A percentile compares a stretch with the other conserved stretches of the same genome.
These are phyloP conservation scores for Gossypium rotundifolium DNA, from an alignment of 345 rosid species.

Conservation along the genomic window DNA sequence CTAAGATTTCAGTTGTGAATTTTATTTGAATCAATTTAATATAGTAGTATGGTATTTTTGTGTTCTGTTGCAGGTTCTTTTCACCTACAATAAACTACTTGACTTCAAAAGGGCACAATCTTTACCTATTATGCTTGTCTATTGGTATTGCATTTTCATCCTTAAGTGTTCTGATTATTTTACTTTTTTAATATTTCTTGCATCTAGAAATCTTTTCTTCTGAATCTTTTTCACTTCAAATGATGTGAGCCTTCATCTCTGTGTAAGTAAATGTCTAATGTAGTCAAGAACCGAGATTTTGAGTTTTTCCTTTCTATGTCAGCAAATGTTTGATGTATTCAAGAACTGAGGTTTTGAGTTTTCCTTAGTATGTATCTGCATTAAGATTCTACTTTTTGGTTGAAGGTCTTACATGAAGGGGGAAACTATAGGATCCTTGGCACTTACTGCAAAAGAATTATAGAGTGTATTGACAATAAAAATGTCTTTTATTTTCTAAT, in stretches of 20 bases:
- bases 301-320: background rate
- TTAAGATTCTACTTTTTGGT: background rate
- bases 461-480: background rate
- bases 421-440: background rate
- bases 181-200: background rate
- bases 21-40: background rate
- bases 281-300: background rate
- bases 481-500: background rate
- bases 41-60: background rate
- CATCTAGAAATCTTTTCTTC: background rate
- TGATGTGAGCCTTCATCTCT: background rate
- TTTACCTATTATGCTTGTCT: slow-evolving; percentile 67
- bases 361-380: background rate
- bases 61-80: slow-evolving; percentile 59
- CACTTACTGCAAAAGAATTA: background rate
- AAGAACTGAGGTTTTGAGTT: background rate
- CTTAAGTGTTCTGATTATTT: background rate
- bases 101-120: slow-evolving; percentile 53
- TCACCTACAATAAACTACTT: slow-evolving; percentile 75
- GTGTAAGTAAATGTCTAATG: background rate
- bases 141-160: slow-evolving; percentile 44
- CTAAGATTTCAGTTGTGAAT: background rate
- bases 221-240: background rate
- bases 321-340: background rate
- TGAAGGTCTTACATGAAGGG: background rate